Evolutionary conservation across 2,329 filamentous ascomycete species (phyloP).

Genomic region (Septoria linicola): DNA sequence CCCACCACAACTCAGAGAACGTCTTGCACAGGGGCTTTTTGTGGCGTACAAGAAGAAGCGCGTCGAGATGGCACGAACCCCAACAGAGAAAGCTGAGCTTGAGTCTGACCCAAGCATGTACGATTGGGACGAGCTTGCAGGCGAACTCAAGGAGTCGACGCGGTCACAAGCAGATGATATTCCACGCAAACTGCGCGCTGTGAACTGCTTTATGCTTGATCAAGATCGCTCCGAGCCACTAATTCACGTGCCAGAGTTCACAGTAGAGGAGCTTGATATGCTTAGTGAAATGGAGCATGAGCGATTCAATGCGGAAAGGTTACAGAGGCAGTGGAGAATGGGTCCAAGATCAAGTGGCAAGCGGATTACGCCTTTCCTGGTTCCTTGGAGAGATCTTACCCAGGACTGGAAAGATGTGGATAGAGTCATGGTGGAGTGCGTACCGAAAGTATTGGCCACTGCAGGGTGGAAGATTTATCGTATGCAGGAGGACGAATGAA

Average conservation of each 20-base stretch:
- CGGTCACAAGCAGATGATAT: constrained; percentile 40
- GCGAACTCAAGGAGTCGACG: constrained; percentile 38
- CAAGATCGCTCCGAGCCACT: constrained; percentile 33
- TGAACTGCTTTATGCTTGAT: constrained; percentile 39
- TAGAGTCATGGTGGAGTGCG: constrained; percentile 40
- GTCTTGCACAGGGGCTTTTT: constrained; percentile 37
- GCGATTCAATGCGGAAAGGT: constrained; percentile 38
- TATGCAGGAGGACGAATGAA: constrained; percentile 29
- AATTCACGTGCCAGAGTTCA: constrained; percentile 34
- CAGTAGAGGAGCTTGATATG: constrained; percentile 34
- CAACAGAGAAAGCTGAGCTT: constrained; percentile 32
- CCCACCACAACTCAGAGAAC: constrained; percentile 36
- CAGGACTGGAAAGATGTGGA: constrained; percentile 40
- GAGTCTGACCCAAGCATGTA: constrained; percentile 35
- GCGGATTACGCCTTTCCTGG: constrained; percentile 38
- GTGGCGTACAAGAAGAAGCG: constrained; percentile 37
- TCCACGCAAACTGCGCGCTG: constrained; percentile 38
- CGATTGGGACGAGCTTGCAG: constrained; percentile 39
- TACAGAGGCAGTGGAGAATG: constrained; percentile 40
- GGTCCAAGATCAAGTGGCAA: constrained; percentile 36
- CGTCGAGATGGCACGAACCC: constrained; percentile 31
- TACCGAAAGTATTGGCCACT: constrained; percentile 33
- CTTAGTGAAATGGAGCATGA: constrained; percentile 40
- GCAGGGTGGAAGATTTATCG: constrained; percentile 39
- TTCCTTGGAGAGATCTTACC: constrained; percentile 38